Conservation (phyloP, 495 filamentous ascomycete species). For the Parathielavia hyrcaniae region DNA sequence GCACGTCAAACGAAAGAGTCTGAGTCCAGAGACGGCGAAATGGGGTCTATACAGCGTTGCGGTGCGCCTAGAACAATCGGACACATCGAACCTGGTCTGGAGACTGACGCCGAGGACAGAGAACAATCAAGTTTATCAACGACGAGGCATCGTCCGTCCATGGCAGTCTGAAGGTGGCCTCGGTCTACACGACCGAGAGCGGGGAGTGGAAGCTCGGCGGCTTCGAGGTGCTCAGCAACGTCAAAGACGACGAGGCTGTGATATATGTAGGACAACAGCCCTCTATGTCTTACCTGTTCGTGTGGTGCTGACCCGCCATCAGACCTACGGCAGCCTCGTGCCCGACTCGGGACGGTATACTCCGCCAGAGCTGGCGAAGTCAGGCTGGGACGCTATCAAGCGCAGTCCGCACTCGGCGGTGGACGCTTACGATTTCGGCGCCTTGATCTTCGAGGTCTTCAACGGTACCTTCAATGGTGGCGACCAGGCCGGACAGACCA, state of each 20-base stretch:
- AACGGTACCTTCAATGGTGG: slow-evolving; percentile 67
- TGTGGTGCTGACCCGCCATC: slow-evolving; percentile 11
- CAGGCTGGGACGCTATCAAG: slow-evolving; percentile 83
- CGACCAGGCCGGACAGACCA: slow-evolving; percentile 77
- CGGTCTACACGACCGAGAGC: slow-evolving; percentile 86
- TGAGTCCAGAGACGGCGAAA: slow-evolving; percentile 85
- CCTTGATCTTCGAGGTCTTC: slow-evolving; percentile 82
- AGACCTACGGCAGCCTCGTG: slow-evolving; percentile 80
- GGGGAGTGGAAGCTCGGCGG: slow-evolving; percentile 96
- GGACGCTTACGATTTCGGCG: slow-evolving; percentile 81
- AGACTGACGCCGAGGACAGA: slow-evolving; percentile 43
- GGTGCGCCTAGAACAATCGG: slow-evolving; percentile 41
- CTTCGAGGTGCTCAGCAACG: slow-evolving; percentile 86
- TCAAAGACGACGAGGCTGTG: slow-evolving; percentile 89
- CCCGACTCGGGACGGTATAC: slow-evolving; percentile 76
- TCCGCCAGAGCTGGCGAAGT: slow-evolving; percentile 77
- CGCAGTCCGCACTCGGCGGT: slow-evolving; percentile 72
- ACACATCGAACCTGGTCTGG: neutral
- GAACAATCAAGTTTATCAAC: slow-evolving; percentile 92
- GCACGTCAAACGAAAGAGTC: slow-evolving; percentile 74
- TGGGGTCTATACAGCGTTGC: slow-evolving; percentile 88
- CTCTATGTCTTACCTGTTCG: neutral
- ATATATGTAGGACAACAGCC: slow-evolving; percentile 60
- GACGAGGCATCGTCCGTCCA: slow-evolving; percentile 87
- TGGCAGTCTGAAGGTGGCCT: slow-evolving; percentile 74